Percentiles rank a stretch among this genome's conserved stretches.
phyloP scores from a whole-genome alignment of 306 rosid genomes.

The Acacia confusa region DNA sequence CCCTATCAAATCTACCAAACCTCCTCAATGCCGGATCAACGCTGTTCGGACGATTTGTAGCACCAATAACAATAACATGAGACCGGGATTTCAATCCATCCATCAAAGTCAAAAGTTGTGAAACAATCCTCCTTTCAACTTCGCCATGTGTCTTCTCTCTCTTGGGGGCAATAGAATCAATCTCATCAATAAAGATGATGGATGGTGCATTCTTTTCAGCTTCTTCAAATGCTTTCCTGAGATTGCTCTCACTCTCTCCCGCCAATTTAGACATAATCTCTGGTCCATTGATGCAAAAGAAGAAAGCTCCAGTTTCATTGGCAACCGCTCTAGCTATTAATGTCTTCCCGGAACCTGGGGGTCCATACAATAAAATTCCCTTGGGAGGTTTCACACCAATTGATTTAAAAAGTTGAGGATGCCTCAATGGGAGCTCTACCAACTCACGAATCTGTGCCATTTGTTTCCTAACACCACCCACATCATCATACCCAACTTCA shows the following conservation, averaged over 20 bases:
- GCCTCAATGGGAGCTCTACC: constrained; percentile 69
- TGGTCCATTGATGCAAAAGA: constrained; percentile 68
- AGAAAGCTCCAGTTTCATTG: constrained; percentile 71
- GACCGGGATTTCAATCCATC: constrained; percentile 64
- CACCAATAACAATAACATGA: constrained; percentile 66
- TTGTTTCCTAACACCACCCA: constrained; percentile 74
- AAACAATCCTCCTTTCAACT: constrained; percentile 67
- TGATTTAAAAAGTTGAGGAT: constrained; percentile 67
- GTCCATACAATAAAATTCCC: constrained; percentile 70
- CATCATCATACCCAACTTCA: constrained; percentile 71
- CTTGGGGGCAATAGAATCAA: constrained; percentile 74
- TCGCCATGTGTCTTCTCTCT: constrained; percentile 71
- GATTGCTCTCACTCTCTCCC: constrained; percentile 75
- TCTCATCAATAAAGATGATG: constrained; percentile 67
- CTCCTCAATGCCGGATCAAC: constrained; percentile 67
- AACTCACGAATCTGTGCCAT: constrained; percentile 73
- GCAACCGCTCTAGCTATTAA: constrained; percentile 68
- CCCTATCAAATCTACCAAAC: constrained; percentile 74
- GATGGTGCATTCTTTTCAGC: constrained; percentile 72
- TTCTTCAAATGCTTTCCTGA: constrained; percentile 69
- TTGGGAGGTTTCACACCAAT: constrained; percentile 75
- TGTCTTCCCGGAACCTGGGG: constrained; percentile 72
- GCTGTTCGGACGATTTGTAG: constrained; percentile 73
- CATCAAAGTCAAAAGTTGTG: constrained; percentile 68
- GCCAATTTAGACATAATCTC: constrained; percentile 71